phyloP scores from a whole-genome alignment of 306 rosid genomes.

The Astragalus membranaceus region DNA sequence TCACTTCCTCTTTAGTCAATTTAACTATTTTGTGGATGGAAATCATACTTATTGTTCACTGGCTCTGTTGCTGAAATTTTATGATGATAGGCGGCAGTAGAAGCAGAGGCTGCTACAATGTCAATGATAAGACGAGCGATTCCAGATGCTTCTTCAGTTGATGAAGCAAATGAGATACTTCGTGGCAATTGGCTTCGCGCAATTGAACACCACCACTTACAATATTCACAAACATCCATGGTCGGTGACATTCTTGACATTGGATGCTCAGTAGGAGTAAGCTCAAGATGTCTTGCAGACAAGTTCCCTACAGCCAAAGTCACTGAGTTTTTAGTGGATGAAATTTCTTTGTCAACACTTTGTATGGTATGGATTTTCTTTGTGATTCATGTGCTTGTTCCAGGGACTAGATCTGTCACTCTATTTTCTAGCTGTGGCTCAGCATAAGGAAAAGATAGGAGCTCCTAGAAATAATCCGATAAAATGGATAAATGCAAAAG shows the following conservation, averaged over 20 bases:
- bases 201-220: too few species aligned
- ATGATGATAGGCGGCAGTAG: slow-evolving; percentile 60
- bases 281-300: too few species aligned
- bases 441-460: slow-evolving; percentile 42
- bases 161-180: too few species aligned
- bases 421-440: slow-evolving; percentile 63
- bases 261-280: too few species aligned
- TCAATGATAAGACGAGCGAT: slow-evolving; percentile 46
- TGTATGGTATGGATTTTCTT: background rate
- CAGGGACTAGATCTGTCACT: slow-evolving; percentile 74
- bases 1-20: background rate
- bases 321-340: slow-evolving; percentile 25
- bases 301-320: slow-evolving; percentile 51
- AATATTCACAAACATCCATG: too few species aligned
- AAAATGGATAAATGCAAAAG: slow-evolving; percentile 59
- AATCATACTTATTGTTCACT: background rate
- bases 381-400: slow-evolving; percentile 20
- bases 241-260: too few species aligned
- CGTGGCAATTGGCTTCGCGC: too few species aligned
- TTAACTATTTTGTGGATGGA: background rate
- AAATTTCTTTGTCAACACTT: background rate
- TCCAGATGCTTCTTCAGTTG: slow-evolving; percentile 43
- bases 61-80: background rate
- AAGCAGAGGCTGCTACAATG: slow-evolving; percentile 66
- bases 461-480: slow-evolving; percentile 35